phyloP scores from a whole-genome alignment of 345 rosid genomes.

The Eucalyptus curtisii region DNA sequence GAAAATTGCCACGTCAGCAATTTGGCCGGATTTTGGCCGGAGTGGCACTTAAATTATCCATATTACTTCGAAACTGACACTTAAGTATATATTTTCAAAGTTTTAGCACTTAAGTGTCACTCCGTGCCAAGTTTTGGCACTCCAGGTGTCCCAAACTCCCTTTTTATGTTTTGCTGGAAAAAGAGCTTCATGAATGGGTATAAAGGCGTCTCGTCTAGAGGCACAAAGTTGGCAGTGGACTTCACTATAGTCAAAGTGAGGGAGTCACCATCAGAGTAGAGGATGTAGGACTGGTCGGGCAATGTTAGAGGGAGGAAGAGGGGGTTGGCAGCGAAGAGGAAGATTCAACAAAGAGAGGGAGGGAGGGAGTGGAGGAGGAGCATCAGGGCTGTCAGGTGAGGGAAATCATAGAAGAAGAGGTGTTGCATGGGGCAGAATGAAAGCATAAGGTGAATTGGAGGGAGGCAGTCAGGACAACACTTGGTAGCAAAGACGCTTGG shows the following conservation, averaged over 20 bases:
- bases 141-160: too few relatives aligned
- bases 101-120: too few relatives aligned
- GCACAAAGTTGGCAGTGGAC: not conserved
- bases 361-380: conserved; percentile 28
- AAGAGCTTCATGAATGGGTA: not conserved
- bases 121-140: too few relatives aligned
- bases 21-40: too few relatives aligned
- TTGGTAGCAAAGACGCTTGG: not conserved
- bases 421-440: not conserved
- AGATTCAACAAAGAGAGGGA: not conserved
- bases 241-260: conserved; percentile 4
- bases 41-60: too few relatives aligned
- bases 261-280: not conserved
- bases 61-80: too few relatives aligned
- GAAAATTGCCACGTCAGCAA: too few relatives aligned
- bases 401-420: conserved; percentile 15
- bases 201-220: not conserved
- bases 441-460: not conserved
- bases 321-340: not conserved
- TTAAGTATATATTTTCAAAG: too few relatives aligned
- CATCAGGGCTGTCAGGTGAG: conserved; percentile 3
- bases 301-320: not conserved
- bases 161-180: not conserved
- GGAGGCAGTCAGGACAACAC: not conserved
- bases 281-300: not conserved